Conservation (phyloP, 495 filamentous ascomycete species). For the Aspergillus conjunctus region DNA sequence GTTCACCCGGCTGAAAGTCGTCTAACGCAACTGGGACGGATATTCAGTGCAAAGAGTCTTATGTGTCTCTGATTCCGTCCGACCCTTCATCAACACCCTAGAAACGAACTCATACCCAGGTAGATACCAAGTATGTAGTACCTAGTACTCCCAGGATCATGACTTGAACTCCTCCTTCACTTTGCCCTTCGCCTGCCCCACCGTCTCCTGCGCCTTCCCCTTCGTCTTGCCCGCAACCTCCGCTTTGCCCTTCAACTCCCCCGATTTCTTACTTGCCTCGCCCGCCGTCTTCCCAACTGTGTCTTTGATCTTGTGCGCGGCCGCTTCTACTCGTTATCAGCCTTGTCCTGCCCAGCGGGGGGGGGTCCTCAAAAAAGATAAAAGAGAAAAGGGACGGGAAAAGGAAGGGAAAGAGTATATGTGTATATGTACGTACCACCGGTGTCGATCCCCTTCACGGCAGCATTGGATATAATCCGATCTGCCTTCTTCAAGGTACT, state of each 20-base stretch:
- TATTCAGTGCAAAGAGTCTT: too few relatives aligned
- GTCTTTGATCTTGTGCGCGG: constrained; percentile 43
- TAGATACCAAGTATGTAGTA: too few relatives aligned
- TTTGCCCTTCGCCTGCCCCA: constrained; percentile 38
- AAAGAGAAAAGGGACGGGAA: not conserved
- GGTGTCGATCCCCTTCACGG: constrained; percentile 63
- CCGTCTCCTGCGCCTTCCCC: constrained; percentile 43
- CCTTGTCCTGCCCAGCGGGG: not conserved
- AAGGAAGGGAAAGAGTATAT: not conserved
- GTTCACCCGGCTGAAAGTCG: too few relatives aligned
- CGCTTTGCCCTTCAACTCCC: constrained; percentile 46
- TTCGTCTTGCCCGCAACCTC: constrained; percentile 38
- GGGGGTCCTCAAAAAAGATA: not conserved
- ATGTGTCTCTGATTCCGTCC: too few relatives aligned
- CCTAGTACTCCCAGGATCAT: too few relatives aligned
- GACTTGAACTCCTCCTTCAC: constrained; percentile 19
- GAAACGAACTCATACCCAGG: too few relatives aligned
- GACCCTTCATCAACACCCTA: too few relatives aligned
- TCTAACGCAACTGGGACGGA: too few relatives aligned
- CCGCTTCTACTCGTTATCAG: constrained; percentile 45
- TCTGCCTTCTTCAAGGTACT: constrained; percentile 60
- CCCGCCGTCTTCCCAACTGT: constrained; percentile 34
- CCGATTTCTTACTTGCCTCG: constrained; percentile 39
- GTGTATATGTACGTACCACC: constrained; percentile 61
- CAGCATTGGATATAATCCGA: constrained; percentile 52